Base-by-base conservation (phyloP, 768 basidiomycete genomes). In the Gyrodon lividus region DNA sequence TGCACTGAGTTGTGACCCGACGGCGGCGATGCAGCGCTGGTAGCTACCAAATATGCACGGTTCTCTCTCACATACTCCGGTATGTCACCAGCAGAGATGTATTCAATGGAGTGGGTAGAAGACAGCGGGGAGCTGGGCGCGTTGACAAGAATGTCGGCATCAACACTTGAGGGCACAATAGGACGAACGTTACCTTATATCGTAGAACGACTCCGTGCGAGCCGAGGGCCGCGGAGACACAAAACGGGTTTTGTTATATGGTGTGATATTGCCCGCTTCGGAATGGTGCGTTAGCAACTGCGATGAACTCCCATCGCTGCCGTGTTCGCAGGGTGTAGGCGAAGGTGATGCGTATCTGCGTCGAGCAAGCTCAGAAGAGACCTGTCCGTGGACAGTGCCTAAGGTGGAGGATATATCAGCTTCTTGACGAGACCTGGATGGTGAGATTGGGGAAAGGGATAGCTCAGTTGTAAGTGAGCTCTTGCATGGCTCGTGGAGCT, bases 61-160 rank as follows among this genome's bases (percentile, higher is more conserved):
- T 69, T 69, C 8, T 70, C 64, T 14, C 58, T 61, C 37, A 67
- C 52, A 43, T 66, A 67, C 0, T 68, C 60, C 28, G 67, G 68
- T 50, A 70, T 63, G 12, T 54, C 59, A 2, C 65, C 66, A 22
- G 62, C 60, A 43, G 67, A 67, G 12, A 69, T 55, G 31, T 63
- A 69, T 34, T 70, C 62, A 23, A 67, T 30, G 17, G 67, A 69
- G 1, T 59, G 53, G 22, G 51, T 58, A 1, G 66, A 66, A 14
- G 57, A 52, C 24, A 45, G 24, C 6, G 44, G 19, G 2, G 52
- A 45, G n/a, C 28, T 54, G 8, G 19, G 41, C 4, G 57, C 46
- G 28, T 63, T 57, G 24, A 30, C 23, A 22, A 4, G 10, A 41
- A 2, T 7, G 19, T 57, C n/a, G n/a, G n/a, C 41, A 53, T 44